Evolutionary conservation across 768 basidiomycete genomes (phyloP), one percentile per base, ranked within the genome.

Genomic region (Mycena rebaudengoi): DNA sequence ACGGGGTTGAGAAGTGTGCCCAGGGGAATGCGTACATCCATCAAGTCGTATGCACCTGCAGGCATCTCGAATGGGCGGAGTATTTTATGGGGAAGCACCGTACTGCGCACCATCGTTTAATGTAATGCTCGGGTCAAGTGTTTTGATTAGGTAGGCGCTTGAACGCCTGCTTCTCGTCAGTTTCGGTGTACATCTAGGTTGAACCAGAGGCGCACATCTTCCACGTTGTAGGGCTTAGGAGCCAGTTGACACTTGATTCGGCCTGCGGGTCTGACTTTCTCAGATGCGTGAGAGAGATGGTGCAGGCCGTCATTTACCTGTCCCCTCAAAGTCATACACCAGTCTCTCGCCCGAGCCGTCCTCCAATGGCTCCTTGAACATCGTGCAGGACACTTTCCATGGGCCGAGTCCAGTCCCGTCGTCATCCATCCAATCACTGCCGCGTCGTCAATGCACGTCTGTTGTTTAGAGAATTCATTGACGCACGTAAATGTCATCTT

Each of bases 371-470:
- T 71, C 66, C 49, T 72, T 75, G 53, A 66, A 71, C 70, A 74
- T 71, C 13, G 69, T 69, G 54, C 73, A 73, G 14, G 56, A 55
- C 3, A 59, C 61, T 50, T 60, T 69, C 62, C 60, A 63, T 23
- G 62, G 62, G 11, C 65, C 65, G 26, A 64, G 52, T 4, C 71
- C 73, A 33, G 69, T 69, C 18, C 74, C 74, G 61, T 75, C 74
- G 39, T 75, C 75, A 57, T 76, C 75, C 55, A 76, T 74, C 52
- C 70, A 76, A 39, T 76, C 75, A 41, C 73, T 71, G 40, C 32
- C 62, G 56, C 61, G 18, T 21, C 28, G 50, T 74, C 69, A 60
- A n/a, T 43, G 2, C 18, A 14, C 16, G 14, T 33, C 26, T n/a
- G 10, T 25, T n/a, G n/a, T n/a, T n/a, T n/a, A n/a, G 29, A 21